Conservation (phyloP, 169 alveolate species). For the Babesia ovata region DNA sequence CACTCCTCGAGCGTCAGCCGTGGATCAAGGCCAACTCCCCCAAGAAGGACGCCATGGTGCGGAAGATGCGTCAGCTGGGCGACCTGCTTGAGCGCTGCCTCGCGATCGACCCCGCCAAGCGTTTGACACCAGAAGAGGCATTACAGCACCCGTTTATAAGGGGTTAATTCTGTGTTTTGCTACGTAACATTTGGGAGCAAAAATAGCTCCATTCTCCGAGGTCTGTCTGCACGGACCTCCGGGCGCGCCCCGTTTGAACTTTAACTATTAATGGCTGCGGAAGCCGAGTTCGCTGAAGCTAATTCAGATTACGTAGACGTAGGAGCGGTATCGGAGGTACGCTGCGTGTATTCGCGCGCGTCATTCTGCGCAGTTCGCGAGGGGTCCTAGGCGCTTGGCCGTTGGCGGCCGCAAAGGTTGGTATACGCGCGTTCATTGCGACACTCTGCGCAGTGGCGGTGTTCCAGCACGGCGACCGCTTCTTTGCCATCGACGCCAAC, state of each 20-base stretch:
- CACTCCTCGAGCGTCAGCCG: conserved; percentile 77
- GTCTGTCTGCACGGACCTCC: not conserved
- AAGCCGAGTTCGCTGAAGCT: not conserved
- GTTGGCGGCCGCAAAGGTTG: conserved; percentile 55
- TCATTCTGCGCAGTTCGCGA: conserved; percentile 18
- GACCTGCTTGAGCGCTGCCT: conserved; percentile 93
- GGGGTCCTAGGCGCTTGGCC: conserved; percentile 47
- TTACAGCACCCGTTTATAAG: conserved; percentile 90
- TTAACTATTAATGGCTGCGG: conserved; percentile 7
- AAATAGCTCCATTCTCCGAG: not conserved
- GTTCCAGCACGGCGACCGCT: conserved; percentile 49
- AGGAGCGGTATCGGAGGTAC: conserved; percentile 47
- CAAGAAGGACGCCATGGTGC: conserved; percentile 58
- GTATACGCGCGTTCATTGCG: not conserved
- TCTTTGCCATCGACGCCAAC: conserved; percentile 76
- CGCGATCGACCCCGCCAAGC: conserved; percentile 91
- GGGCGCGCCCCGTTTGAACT: not conserved
- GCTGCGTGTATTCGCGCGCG: not conserved
- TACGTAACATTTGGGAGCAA: not conserved
- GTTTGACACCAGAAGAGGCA: conserved; percentile 95
- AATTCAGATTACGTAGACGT: conserved; percentile 7
- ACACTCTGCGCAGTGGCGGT: conserved; percentile 59
- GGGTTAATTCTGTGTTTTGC: conserved; percentile 46
- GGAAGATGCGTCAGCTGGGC: conserved; percentile 83
- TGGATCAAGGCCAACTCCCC: conserved; percentile 49